Evolutionary conservation across 2,329 filamentous ascomycete species (phyloP).

Genomic region (Claviceps humidiphila): DNA sequence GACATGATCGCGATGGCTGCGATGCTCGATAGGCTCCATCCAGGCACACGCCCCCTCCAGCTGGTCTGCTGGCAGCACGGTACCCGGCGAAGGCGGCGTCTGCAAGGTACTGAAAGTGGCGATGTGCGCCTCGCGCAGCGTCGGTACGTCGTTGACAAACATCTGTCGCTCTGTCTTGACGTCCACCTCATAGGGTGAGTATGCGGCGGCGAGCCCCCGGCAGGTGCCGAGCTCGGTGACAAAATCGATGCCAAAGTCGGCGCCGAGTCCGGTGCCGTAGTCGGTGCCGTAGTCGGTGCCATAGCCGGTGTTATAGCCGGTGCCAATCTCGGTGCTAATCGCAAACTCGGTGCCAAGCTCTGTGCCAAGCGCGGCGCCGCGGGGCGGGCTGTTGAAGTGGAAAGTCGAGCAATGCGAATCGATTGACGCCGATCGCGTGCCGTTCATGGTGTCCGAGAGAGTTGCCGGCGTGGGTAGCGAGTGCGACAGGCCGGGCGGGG

Average conservation of each 20-base stretch:
- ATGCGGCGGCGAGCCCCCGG: constrained; percentile 47
- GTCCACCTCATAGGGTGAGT: constrained; percentile 80
- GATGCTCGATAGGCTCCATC: constrained; percentile 20
- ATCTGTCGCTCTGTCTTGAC: constrained; percentile 92
- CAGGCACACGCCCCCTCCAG: constrained; percentile 31
- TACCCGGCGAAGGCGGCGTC: constrained; percentile 58
- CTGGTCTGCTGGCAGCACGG: constrained; percentile 49
- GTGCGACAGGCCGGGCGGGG: constrained; percentile 67
- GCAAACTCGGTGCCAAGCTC: constrained; percentile 44
- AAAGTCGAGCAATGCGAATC: constrained; percentile 69
- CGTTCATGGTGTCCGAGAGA: constrained; percentile 55
- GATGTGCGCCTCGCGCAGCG: constrained; percentile 71
- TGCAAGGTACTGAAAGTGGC: constrained; percentile 91
- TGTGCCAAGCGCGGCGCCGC: constrained; percentile 13
- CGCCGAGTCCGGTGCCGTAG: no score
- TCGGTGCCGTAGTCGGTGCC: no score
- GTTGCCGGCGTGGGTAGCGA: constrained; percentile 72
- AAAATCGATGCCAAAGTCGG: not conserved
- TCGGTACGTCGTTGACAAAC: constrained; percentile 82
- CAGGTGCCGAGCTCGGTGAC: constrained; percentile 36
- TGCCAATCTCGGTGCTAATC: no score
- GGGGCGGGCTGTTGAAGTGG: constrained; percentile 53
- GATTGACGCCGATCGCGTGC: constrained; percentile 63
- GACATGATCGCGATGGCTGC: constrained; percentile 11
- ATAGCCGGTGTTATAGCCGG: no score